Evolutionary conservation across 352 stramenopile genomes (phyloP), one percentile per base, ranked within the genome.

Genomic region (Proteromonas lacertae): DNA sequence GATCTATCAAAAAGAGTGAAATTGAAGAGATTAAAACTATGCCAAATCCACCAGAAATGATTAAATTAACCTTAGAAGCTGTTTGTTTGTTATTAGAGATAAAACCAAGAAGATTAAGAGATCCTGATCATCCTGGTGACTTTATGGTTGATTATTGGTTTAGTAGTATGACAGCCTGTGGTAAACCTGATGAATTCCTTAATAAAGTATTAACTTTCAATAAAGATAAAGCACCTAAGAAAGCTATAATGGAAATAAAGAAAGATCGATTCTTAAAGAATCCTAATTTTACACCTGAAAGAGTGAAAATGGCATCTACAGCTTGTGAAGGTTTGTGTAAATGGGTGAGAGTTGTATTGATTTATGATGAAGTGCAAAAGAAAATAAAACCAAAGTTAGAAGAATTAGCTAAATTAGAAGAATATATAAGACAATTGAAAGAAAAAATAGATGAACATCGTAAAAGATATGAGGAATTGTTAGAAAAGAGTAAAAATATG

Each of bases 341-440:
- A 69, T 90, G 74, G 69, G 72, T 65, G 0, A 57, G 69, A 12
- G 73, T 71, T 4, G 83, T 90, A 63, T 72, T 82, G 41, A 81
- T 66, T 17, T 90, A 90, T 53, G 71, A 89, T 46, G 60, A 58
- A 2, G 71, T 90, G 18, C 69, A 66, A 20, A 87, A 84, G 45
- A 78, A 70, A 41, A 83, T 90, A 45, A 72, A 53, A 8, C 74
- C 74, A 0, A 90, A 90, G 49, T 76, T 80, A 44, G 23, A 19
- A 35, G 48, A 24, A 12, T 36, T 38, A 28, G 23, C 35, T 6
- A 25, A 42, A 16, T 24, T 25, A 9, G 36, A 42, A 23, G 36
- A 34, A 3, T 35, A n/a, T n/a, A n/a, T n/a, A n/a, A n/a, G n/a
- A n/a, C n/a, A n/a, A n/a, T n/a, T n/a, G n/a, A n/a, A n/a, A n/a